Evolutionary conservation across 2,329 filamentous ascomycete genomes (phyloP), one percentile per base, ranked within the genome.

Genomic region (Curvularia eragrostidis): DNA sequence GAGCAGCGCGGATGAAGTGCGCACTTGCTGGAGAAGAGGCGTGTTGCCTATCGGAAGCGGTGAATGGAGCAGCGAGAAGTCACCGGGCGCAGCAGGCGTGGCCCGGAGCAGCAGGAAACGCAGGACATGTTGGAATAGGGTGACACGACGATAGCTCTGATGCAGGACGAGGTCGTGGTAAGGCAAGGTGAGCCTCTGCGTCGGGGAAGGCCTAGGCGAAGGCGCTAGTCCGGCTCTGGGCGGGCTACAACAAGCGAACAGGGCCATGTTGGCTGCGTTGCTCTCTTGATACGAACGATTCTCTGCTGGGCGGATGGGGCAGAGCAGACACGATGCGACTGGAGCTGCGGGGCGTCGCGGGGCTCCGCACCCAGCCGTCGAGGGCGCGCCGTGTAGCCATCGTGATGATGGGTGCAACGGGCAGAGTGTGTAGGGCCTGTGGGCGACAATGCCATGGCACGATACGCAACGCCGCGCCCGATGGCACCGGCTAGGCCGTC

Each of bases 231-330:
- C 21, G 30, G 34, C 32, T 28, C 23, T 26, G 49, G 44, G 23
- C 26, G 23, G 42, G 54, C 41, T 59, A 42, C 28, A 41, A 23
- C 39, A 44, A 38, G 36, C 54, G 50, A 54, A 21, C 34, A 58
- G 21, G 23, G 39, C 47, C 38, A 39, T 48, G 36, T 32, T 21
- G n/a, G 41, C 38, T 36, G 21, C 41, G 46, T 23, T 32, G 38
- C 52, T 63, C 56, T 48, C 54, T 65, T 68, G 65, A 60, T 55
- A 58, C 62, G 60, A 65, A 66, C 64, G 60, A 59, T 46, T 65
- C 63, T 66, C 63, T 60, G 30, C 39, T 53, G 50, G 32, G 30
- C 24, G 15, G 15, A 30, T 41, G n/a, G 26, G 42, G 48, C 54
- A 51, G 46, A 36, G 49, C 26, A 30, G 51, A 46, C 15, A 18